Evolutionary conservation across 2,329 filamentous ascomycete species (phyloP), one percentile per base, ranked within the genome.

Genomic region (Colletotrichum sublineola): DNA sequence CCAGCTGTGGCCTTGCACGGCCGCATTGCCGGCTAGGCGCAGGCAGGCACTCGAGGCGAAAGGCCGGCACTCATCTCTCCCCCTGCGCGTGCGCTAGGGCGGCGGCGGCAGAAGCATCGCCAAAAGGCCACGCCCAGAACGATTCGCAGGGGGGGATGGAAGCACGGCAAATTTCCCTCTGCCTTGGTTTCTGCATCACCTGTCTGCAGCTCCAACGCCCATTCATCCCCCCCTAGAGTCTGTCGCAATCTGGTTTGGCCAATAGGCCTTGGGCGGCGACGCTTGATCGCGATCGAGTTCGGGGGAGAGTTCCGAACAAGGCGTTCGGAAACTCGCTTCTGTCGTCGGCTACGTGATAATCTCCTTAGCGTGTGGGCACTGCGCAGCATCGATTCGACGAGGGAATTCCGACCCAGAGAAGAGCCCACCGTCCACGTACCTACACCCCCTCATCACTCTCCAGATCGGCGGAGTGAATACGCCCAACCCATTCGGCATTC

Each of bases 111-210:
- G 15, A 6, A 8, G 44, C 20, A 24, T 46, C 18, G 20, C 24
- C 12, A 52, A 36, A 33, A 15, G 52, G 29, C 31, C 29, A 38
- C 9, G 38, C 38, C 38, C 38, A 36, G 36, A 42, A 7, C 11
- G 36, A 24, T 12, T 52, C 29, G 63, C 29, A 63, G 40, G 57
- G 33, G 33, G 40, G 50, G 40, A 18, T 42, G 42, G 42, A 63
- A 68, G 58, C 68, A 52, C 52, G 64, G 14, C 58, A 68, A 71
- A 71, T 68, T n/a, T 58, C 63, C 68, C 65, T 60, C 52, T 71
- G 68, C 68, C 68, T 68, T 71, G 68, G 36, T 71, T 68, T 42
- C 57, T 68, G 68, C 68, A 63, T 68, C 64, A 57, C 58, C 64
- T 68, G 24, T 52, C 56, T 48, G 46, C n/a, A 52, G 33, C 36